Base-by-base conservation (phyloP, 2,329 filamentous ascomycete genomes). In the Trichoderma aggressivum region DNA sequence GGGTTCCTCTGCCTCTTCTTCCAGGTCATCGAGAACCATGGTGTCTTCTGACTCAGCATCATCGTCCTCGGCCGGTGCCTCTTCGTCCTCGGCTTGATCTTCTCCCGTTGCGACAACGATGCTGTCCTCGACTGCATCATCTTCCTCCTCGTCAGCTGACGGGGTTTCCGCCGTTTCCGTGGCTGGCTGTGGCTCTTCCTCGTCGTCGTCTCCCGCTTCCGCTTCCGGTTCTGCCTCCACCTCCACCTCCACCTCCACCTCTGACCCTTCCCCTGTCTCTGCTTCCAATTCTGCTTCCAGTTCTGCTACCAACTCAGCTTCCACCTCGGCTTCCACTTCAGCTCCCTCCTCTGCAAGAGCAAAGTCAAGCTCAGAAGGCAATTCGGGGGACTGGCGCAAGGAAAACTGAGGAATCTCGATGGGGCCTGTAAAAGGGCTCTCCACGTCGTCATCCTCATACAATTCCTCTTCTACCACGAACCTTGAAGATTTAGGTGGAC, bases 351-450 rank as follows among this genome's bases (percentile, higher is more conserved):
- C 78, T 59, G 79, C 77, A 30, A 81, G 76, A 5, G 76, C 75
- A 4, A 82, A 82, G 36, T 86, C 82, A 0, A 80, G 81, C 64
- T 84, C 76, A 28, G 83, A 81, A 66, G 84, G 83, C 30, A 85
- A 75, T 8, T 84, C 81, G 14, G 83, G 81, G 36, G 84, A 86
- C 24, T 86, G 74, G 7, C 83, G 82, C 5, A 83, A 84, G 5
- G 83, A 81, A 73, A 86, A 86, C 30, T 79, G 75, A 30, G 84
- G 78, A 28, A 78, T 79, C 28, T 76, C 76, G 11, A 80, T 77
- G 4, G 81, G 78, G 12, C 79, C 79, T 11, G 77, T 77, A 24
- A 82, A 79, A 8, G 79, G 74, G 21, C 82, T 78, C 24, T 82
- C 78, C 5, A 79, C 77, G 1, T 78, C 74, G 18, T 75, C 72